phyloP scores from a whole-genome alignment of 2,329 filamentous ascomycete species.

The Pseudogymnoascus verrucosus region DNA sequence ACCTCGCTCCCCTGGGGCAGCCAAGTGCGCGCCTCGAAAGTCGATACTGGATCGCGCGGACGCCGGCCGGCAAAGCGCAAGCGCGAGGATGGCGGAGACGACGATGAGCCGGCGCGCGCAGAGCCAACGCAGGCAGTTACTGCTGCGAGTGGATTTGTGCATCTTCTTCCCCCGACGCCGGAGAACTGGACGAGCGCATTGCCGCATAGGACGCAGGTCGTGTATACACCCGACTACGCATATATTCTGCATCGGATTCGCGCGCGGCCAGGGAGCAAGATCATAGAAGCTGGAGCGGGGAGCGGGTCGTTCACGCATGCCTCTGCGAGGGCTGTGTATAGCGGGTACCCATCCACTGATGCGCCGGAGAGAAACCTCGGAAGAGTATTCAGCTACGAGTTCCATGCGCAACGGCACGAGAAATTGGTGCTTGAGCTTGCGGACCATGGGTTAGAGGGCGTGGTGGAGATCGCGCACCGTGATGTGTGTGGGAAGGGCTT shows the following conservation, averaged over 20 bases:
- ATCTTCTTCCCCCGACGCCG: constrained; percentile 70
- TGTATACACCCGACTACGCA: constrained; percentile 82
- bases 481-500: constrained; percentile 76
- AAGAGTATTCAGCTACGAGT: constrained; percentile 76
- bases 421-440: constrained; percentile 62
- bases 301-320: constrained; percentile 82
- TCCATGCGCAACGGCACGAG: constrained; percentile 62
- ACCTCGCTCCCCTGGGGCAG: constrained; percentile 81
- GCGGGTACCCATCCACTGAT: constrained; percentile 48
- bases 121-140: constrained; percentile 42
- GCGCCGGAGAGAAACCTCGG: constrained; percentile 42
- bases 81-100: constrained; percentile 28
- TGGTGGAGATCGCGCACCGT: constrained; percentile 68
- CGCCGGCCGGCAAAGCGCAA: constrained; percentile 48
- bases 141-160: constrained; percentile 63
- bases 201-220: constrained; percentile 76
- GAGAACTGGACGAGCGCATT: constrained; percentile 76
- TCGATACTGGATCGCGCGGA: constrained; percentile 85
- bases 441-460: constrained; percentile 55
- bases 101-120: constrained; percentile 24
- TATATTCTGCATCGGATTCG: constrained; percentile 72
- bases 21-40: constrained; percentile 79
- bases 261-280: constrained; percentile 60
- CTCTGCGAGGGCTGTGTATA: constrained; percentile 66
- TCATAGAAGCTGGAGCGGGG: constrained; percentile 76